These are phyloP conservation scores for Bruguiera gymnorhiza DNA, from an alignment of 345 rosid genomes.

Conservation along the genomic window DNA sequence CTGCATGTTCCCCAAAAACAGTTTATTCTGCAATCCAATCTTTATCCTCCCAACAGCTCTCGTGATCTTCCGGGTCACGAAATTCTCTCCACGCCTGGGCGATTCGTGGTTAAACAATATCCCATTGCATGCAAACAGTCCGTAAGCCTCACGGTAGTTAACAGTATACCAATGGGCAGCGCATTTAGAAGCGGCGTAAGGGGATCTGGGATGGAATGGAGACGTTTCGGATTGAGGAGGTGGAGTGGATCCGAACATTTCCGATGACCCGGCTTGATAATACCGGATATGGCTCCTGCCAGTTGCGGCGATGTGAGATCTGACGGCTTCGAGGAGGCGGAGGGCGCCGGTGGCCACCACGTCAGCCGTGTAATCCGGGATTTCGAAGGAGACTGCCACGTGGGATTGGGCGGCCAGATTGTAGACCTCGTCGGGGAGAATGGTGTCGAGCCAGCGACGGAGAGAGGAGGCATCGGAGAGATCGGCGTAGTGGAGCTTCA, in stretches of 20 bases:
- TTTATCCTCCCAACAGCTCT: conserved; percentile 90
- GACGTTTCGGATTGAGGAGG: conserved; percentile 79
- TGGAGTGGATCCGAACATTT: conserved; percentile 93
- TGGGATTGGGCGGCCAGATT: conserved; percentile 95
- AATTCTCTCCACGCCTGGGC: conserved; percentile 87
- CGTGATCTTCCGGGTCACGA: conserved; percentile 90
- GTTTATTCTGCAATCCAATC: conserved; percentile 74
- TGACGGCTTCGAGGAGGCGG: conserved; percentile 87
- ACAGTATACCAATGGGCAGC: conserved; percentile 99
- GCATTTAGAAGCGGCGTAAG: conserved; percentile 88
- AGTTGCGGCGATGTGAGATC: conserved; percentile 76
- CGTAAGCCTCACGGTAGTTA: conserved; percentile 89
- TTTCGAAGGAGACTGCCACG: conserved; percentile 92
- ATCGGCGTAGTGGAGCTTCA: conserved; percentile 93
- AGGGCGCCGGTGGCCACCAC: conserved; percentile 94
- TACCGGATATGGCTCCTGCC: conserved; percentile 63
- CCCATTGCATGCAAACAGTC: conserved; percentile 84
- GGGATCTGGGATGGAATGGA: conserved; percentile 95
- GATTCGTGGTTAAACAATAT: conserved; percentile 93
- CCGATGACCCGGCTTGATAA: conserved; percentile 94
- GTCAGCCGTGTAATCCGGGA: conserved; percentile 93
- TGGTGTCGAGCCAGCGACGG: conserved; percentile 92
- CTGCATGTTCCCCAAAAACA: conserved; percentile 75
- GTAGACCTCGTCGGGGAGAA: conserved; percentile 86
- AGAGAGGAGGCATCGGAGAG: conserved; percentile 88